Percentiles rank a stretch among this genome's conserved stretches.
These are phyloP conservation scores for Mollisiaceae sp. DNA, from an alignment of 2,329 filamentous ascomycete species.

Conservation along the genomic window DNA sequence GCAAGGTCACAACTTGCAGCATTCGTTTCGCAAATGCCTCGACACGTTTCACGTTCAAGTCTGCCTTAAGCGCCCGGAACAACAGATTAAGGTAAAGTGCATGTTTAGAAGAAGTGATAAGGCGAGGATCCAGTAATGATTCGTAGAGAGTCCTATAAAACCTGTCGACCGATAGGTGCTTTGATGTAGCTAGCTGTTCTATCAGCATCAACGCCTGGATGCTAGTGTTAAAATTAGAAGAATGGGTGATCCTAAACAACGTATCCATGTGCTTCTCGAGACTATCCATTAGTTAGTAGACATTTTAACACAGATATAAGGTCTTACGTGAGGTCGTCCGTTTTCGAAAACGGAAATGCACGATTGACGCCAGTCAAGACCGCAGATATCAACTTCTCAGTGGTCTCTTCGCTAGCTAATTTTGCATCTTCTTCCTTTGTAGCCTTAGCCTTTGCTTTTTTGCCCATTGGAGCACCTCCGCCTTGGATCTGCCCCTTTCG, in stretches of 20 bases:
- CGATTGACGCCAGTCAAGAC: constrained; percentile 94
- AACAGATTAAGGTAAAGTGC: constrained; percentile 92
- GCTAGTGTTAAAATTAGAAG: constrained; percentile 98
- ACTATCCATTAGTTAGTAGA: constrained; percentile 42
- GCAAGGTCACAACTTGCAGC: constrained; percentile 83
- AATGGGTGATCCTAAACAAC: constrained; percentile 94
- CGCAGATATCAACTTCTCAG: constrained; percentile 90
- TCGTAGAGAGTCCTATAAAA: constrained; percentile 98
- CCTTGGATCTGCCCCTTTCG: constrained; percentile 57
- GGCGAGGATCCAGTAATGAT: constrained; percentile 86
- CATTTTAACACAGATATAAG: neutral
- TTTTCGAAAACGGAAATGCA: constrained; percentile 88
- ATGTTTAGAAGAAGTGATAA: constrained; percentile 91
- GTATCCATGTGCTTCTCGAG: constrained; percentile 91
- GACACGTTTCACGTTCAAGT: constrained; percentile 87
- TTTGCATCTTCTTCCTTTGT: constrained; percentile 47
- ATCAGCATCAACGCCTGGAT: constrained; percentile 95
- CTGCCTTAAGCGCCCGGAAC: constrained; percentile 85
- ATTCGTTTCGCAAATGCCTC: constrained; percentile 96
- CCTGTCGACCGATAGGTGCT: constrained; percentile 82
- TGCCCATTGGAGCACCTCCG: constrained; percentile 56
- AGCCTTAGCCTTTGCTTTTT: constrained; percentile 53
- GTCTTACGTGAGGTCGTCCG: constrained; percentile 73
- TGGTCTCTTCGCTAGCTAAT: constrained; percentile 52
- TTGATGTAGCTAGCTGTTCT: constrained; percentile 83